phyloP scores from a whole-genome alignment of 1,284 basidiomycete genomes.

The Testicularia cyperi region DNA sequence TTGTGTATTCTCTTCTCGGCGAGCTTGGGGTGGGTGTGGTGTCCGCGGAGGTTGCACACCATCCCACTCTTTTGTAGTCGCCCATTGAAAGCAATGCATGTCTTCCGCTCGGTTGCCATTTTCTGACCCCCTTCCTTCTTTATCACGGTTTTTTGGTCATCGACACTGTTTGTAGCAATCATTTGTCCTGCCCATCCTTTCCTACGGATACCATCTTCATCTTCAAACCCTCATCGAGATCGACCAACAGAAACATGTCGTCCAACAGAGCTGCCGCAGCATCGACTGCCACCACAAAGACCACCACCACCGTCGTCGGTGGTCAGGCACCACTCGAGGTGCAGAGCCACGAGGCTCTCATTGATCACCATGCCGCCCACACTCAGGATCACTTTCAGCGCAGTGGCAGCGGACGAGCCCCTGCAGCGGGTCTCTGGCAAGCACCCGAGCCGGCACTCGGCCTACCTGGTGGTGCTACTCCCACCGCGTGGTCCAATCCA shows the following conservation, averaged over 20 bases:
- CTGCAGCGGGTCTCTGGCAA: slow-evolving; percentile 3
- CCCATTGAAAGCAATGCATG: too few species aligned
- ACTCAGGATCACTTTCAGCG: not conserved
- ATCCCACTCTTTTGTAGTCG: too few species aligned
- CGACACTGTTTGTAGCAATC: too few species aligned
- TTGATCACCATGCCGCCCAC: slow-evolving; percentile 8
- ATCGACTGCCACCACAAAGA: not conserved
- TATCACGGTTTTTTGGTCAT: too few species aligned
- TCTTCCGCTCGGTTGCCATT: too few species aligned
- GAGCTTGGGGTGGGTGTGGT: too few species aligned
- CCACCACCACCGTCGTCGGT: not conserved
- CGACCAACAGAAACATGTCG: not conserved
- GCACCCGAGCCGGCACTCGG: slow-evolving; percentile 3
- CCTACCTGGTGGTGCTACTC: not conserved
- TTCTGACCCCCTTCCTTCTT: too few species aligned
- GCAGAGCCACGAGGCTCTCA: slow-evolving; percentile 3
- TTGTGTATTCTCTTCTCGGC: too few species aligned
- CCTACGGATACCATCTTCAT: too few species aligned
- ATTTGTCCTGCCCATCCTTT: too few species aligned
- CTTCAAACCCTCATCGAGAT: too few species aligned
- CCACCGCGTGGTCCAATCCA: slow-evolving; percentile 5
- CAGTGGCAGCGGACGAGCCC: slow-evolving; percentile 1
- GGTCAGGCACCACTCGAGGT: slow-evolving; percentile 2
- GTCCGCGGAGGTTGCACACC: too few species aligned
- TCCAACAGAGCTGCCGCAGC: slow-evolving; percentile 1